Evolutionary conservation across 176 grass and related monocot genomes (phyloP), one percentile per base, ranked within the genome.

Genomic region (Eleusine coracana): DNA sequence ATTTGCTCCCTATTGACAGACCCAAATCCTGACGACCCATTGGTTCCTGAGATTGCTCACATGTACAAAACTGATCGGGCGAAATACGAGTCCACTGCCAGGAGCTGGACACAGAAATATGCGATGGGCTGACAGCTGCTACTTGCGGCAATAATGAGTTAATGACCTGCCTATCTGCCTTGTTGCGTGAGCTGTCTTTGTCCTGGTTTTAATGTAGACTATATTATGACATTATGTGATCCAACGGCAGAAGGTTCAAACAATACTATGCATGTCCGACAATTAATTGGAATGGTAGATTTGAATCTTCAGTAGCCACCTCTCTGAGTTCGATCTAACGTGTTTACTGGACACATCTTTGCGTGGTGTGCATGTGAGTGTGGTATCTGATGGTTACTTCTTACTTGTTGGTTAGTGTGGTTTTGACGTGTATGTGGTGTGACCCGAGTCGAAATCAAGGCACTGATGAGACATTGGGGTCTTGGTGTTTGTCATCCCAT

Each of bases 101-200:
- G 88, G 83, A 86, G 68, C 84, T 90, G 88, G 88, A 86, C 83
- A 42, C 88, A 90, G 75, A 90, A 86, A 66, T 90, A 90, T 27
- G 83, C 88, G 0, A 90, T 90, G 88, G 83, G 88, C 60, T 90
- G 79, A 90, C 16, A 48, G 28, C 50, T 31, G 31, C 29, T 12
- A 25, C 15, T 0, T 29, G 23, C 23, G 25, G 14, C 11, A 18
- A 63, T 5, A 11, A 37, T 21, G 70, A 58, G 23, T 65, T 81
- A 34, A 42, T 54, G 23, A 14, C 27, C 41, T 14, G 28, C 36
- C 31, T 42, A 40, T 77, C 7, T 56, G 39, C 7, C 10, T 14
- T 69, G 66, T 71, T 72, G 21, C 28, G 70, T 45, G 13, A 27
- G 40, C 3, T 77, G 66, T 88, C 44, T 42, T 56, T 63, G 44